Evolutionary conservation across 495 filamentous ascomycete genomes (phyloP), one percentile per base, ranked within the genome.

Genomic region (Glarea lozoyensis): DNA sequence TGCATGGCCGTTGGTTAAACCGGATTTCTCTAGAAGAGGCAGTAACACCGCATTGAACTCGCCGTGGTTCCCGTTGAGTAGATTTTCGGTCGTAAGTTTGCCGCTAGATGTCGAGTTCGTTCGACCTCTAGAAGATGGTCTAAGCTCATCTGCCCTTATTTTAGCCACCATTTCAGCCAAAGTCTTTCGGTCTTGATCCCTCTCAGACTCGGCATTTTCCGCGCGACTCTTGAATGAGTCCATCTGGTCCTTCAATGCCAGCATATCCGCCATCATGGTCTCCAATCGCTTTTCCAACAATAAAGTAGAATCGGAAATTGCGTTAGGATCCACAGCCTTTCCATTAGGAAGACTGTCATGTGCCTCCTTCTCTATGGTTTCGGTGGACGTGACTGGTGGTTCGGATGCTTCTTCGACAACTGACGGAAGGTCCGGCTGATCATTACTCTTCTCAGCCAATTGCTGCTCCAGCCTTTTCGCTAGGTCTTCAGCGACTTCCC

Each of bases 131-230:
- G 54, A 54, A 30, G 50, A 51, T 23, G 50, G 51, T 41, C 50
- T 53, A 42, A 77, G 73, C 24, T 87, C 80, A 43, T 80, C 81
- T 49, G 68, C 68, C 35, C 86, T 76, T 33, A 94, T 78, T 21
- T 81, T 82, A 52, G 85, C 76, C 12, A 96, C 81, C 88, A 96
- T 90, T 57, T 95, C 87, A 0, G 82, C 80, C 17, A 98, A 63
- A 1, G 81, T 84, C 56, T 81, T 80, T 39, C 80, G 77, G 37
- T 77, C 72, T 27, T 70, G 65, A 43, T 73, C 69, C 19, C 75
- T 71, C 48, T 94, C 87, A 15, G 70, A 67, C 56, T 95, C 88
- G 2, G 89, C 88, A 36, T 65, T 76, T 59, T 94, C 81, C 2
- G 88, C 87, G 11, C 85, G 78, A 12, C 73, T 63, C 50, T 81